Conservation (phyloP, 2,329 filamentous ascomycete species). For the Myriosclerotinia curreyana region DNA sequence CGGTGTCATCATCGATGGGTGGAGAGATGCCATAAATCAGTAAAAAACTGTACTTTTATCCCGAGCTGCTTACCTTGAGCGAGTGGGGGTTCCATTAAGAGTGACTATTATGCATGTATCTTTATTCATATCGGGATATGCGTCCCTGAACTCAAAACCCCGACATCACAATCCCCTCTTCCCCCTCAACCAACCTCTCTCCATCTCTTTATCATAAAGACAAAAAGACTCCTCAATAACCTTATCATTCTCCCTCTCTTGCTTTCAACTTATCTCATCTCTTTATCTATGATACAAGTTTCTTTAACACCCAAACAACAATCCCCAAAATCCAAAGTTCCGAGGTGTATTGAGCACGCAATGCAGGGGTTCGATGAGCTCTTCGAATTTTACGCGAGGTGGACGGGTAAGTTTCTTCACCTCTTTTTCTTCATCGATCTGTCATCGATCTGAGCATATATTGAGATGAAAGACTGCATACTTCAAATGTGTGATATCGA, state of each 20-base stretch:
- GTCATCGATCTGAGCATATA: neutral
- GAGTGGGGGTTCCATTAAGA: constrained; percentile 4
- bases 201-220: neutral
- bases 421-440: neutral
- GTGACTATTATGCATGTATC: neutral
- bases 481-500: neutral
- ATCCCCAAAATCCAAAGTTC: neutral
- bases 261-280: neutral
- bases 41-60: neutral
- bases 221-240: neutral
- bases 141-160: neutral
- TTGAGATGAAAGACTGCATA: neutral
- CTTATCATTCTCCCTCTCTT: neutral
- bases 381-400: constrained; percentile 20
- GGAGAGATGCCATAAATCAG: neutral
- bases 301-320: neutral
- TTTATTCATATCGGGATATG: neutral
- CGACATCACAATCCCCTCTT: neutral
- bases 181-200: neutral
- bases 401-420: neutral
- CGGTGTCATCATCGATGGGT: neutral
- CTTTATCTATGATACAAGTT: neutral
- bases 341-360: constrained; percentile 18
- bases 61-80: neutral
- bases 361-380: constrained; percentile 20